These are phyloP conservation scores for Ophiosphaerella herpotricha DNA, from an alignment of 2,329 filamentous ascomycete genomes.

Conservation along the genomic window DNA sequence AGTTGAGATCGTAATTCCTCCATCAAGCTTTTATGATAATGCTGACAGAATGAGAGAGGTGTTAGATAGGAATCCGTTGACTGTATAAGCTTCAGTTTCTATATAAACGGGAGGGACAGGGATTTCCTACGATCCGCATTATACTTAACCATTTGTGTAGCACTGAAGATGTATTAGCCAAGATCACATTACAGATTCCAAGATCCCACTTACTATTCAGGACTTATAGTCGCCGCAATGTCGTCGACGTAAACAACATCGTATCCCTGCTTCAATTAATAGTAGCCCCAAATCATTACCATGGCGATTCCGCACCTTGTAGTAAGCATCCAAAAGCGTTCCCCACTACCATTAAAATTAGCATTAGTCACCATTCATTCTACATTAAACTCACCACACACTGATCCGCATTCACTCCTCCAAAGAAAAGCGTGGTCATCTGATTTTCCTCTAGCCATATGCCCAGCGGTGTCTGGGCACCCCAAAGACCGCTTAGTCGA, in stretches of 20 bases:
- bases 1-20: neutral
- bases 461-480: slow-evolving; percentile 39
- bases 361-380: neutral
- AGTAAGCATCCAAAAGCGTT: slow-evolving; percentile 15
- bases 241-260: slow-evolving; percentile 23
- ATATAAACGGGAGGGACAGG: neutral
- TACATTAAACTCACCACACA: slow-evolving; percentile 27
- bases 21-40: neutral
- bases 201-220: slow-evolving; percentile 12
- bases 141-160: slow-evolving; percentile 18
- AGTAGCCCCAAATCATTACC: neutral
- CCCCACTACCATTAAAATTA: slow-evolving; percentile 1
- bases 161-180: slow-evolving; percentile 7
- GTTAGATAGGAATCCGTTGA: slow-evolving; percentile 10
- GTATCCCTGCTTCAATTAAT: slow-evolving; percentile 13
- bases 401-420: slow-evolving; percentile 47
- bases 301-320: slow-evolving; percentile 6
- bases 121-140: slow-evolving; percentile 14
- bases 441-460: slow-evolving; percentile 39
- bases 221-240: slow-evolving; percentile 18
- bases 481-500: slow-evolving; percentile 44
- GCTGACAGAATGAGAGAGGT: slow-evolving; percentile 10
- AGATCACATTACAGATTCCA: neutral
- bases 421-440: slow-evolving; percentile 46
- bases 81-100: slow-evolving; percentile 1